phyloP scores from a whole-genome alignment of 2,329 filamentous ascomycete genomes.

The Fusarium albidum region DNA sequence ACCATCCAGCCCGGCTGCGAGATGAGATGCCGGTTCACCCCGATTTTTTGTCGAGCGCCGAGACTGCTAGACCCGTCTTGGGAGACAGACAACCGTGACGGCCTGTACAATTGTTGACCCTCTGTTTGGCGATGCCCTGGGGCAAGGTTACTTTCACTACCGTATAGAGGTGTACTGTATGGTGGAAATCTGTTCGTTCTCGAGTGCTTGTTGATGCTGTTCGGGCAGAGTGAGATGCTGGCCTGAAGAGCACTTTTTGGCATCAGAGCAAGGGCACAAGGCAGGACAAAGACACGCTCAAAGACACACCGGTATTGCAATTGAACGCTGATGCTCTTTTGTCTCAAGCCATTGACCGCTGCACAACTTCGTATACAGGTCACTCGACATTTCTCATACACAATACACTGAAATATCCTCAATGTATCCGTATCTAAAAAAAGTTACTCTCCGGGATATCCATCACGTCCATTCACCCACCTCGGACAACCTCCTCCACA shows the following conservation, averaged over 20 bases:
- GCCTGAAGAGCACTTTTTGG: constrained; percentile 1
- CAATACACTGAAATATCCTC: no score
- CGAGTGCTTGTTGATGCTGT: constrained; percentile 10
- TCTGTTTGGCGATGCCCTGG: not conserved
- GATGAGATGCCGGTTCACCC: constrained; percentile 47
- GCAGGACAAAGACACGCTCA: not conserved
- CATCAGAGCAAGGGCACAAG: not conserved
- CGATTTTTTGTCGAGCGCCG: constrained; percentile 45
- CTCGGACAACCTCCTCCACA: constrained; percentile 17
- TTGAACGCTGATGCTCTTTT: not conserved
- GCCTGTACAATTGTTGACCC: not conserved
- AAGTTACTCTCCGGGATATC: constrained; percentile 2
- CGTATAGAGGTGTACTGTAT: constrained; percentile 32
- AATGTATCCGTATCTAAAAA: no score
- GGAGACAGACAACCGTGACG: constrained; percentile 4
- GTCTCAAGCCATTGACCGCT: not conserved
- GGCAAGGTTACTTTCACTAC: constrained; percentile 8
- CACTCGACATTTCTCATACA: constrained; percentile 19
- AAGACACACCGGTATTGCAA: not conserved
- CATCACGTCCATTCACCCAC: constrained; percentile 35
- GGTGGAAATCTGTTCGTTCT: constrained; percentile 12
- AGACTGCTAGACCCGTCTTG: constrained; percentile 40
- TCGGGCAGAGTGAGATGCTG: constrained; percentile 10
- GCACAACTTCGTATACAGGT: not conserved
- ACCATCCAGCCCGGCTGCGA: constrained; percentile 35